Evolutionary conservation across 768 basidiomycete genomes (phyloP).

Genomic region (Cystofilobasidium bisporidii): DNA sequence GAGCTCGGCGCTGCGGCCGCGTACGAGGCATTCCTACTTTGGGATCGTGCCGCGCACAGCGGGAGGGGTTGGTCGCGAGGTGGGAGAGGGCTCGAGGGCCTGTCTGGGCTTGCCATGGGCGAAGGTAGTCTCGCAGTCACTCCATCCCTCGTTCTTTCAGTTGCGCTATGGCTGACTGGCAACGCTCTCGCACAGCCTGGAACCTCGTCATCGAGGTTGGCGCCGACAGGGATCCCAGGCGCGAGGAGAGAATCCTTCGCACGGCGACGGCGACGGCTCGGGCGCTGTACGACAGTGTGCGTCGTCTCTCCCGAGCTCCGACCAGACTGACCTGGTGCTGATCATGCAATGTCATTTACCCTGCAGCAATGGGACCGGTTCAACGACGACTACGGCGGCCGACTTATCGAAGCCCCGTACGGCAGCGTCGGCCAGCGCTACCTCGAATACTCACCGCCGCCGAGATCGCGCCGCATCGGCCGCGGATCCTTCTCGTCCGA

Average conservation of each 20-base stretch:
- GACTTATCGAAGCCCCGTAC: neutral
- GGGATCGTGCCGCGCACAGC: conserved; percentile 10
- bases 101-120: conserved; percentile 5
- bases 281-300: neutral
- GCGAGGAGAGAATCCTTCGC: neutral
- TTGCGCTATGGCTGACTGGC: too few relatives aligned
- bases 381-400: neutral
- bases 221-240: neutral
- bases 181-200: neutral
- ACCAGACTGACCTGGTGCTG: neutral
- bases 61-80: neutral
- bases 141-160: neutral
- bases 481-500: neutral
- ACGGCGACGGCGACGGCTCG: neutral
- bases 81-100: conserved; percentile 4
- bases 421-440: neutral
- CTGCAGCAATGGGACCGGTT: neutral
- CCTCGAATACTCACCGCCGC: too few relatives aligned
- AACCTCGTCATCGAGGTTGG: neutral
- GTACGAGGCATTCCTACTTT: conserved; percentile 6
- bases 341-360: too few relatives aligned
- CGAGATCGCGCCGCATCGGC: too few relatives aligned
- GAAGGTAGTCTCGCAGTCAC: conserved; percentile 1
- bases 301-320: neutral
- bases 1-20: conserved; percentile 17